These are phyloP conservation scores for Tardiomyces digboiensis DNA, from an alignment of 1,139 yeast genomes.

Conservation along the genomic window DNA sequence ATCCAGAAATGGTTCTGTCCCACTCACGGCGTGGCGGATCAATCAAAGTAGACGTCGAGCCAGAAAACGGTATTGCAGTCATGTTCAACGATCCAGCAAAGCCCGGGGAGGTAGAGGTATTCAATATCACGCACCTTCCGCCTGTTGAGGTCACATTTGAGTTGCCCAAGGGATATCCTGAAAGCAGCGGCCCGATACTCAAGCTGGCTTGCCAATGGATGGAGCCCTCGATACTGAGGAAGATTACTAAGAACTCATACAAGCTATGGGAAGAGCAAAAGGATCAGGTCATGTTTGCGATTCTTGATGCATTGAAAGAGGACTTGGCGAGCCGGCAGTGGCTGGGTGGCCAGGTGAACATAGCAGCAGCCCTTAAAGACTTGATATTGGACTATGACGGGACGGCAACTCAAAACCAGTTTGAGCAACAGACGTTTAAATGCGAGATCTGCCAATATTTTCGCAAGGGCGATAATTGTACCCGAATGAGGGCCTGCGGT, in stretches of 20 bases:
- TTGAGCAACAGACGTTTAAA: constrained; percentile 33
- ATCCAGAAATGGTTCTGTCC: constrained; percentile 32
- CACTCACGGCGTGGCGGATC: constrained; percentile 2
- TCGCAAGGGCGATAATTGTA: constrained; percentile 39
- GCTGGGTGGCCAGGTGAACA: not conserved
- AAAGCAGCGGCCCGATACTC: constrained; percentile 14
- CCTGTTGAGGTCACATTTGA: constrained; percentile 12
- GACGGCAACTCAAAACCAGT: constrained; percentile 23
- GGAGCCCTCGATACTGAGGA: constrained; percentile 21
- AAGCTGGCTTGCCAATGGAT: constrained; percentile 11
- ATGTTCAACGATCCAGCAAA: constrained; percentile 2
- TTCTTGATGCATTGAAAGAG: constrained; percentile 37
- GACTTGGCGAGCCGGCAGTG: constrained; percentile 12
- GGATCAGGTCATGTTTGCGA: constrained; percentile 37
- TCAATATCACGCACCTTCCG: constrained; percentile 15
- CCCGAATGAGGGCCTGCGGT: constrained; percentile 35
- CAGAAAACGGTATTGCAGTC: constrained; percentile 1
- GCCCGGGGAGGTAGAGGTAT: constrained; percentile 5
- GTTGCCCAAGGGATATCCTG: constrained; percentile 16
- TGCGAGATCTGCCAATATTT: constrained; percentile 55
- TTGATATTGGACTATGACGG: constrained; percentile 17
- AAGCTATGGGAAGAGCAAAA: constrained; percentile 29
- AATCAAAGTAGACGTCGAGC: not conserved
- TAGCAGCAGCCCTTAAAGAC: constrained; percentile 7
- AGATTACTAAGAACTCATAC: constrained; percentile 16